Percentiles rank a stretch among this genome's conserved stretches.
Evolutionary conservation across 192 early-diverging fungal species (phyloP).

Genomic region (Pilaira anomala): DNA sequence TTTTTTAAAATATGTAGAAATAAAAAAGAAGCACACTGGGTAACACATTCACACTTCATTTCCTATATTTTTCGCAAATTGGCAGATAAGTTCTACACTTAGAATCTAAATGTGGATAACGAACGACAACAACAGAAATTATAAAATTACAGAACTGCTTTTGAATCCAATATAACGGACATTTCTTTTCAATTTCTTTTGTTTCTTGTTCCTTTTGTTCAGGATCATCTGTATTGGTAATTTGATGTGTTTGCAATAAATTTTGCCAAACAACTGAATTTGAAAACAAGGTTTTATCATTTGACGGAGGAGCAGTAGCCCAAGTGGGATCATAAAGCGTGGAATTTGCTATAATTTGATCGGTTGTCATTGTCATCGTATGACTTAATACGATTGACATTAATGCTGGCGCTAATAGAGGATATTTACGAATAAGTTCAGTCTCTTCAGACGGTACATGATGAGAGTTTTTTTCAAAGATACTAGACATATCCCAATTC

Average conservation of each 20-base stretch:
- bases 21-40: too few relatives aligned
- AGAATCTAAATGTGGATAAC: conserved; percentile 15
- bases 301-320: not conserved
- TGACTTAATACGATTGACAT: conserved; percentile 29
- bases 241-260: not conserved
- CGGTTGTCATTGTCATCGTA: conserved; percentile 14
- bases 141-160: conserved; percentile 14
- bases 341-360: not conserved
- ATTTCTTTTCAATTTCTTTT: not conserved
- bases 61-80: conserved; percentile 14
- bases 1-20: too few relatives aligned
- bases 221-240: not conserved
- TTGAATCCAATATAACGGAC: conserved; percentile 17
- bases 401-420: conserved; percentile 23
- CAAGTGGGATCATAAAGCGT: not conserved
- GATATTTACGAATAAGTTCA: conserved; percentile 5
- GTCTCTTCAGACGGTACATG: not conserved
- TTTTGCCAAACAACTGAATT: conserved; percentile 1
- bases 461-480: conserved; percentile 2
- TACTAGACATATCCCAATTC: conserved; percentile 15
- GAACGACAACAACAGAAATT: conserved; percentile 6
- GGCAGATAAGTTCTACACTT: conserved; percentile 15
- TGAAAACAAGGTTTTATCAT: not conserved
- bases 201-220: not conserved
- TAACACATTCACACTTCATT: too few relatives aligned